Evolutionary conservation across 2,329 filamentous ascomycete species (phyloP).

Genomic region (Fusarium illudens): DNA sequence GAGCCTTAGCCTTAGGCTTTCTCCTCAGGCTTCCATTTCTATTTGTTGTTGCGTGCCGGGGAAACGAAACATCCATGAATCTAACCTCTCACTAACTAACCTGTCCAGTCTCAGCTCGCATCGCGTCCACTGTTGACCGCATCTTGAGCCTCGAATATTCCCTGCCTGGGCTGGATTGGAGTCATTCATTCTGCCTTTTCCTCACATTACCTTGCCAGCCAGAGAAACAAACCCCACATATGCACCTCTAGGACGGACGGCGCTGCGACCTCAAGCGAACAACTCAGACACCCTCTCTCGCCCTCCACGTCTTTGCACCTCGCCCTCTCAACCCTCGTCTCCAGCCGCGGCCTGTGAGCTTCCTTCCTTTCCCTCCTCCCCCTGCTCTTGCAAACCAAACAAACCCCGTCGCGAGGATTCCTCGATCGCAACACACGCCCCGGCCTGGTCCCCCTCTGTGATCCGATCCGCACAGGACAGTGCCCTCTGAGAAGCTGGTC

Average conservation of each 20-base stretch:
- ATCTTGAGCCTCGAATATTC: slow-evolving; percentile 23
- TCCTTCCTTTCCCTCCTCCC: slow-evolving; percentile 7
- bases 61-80: slow-evolving; percentile 21
- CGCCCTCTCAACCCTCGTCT: slow-evolving; percentile 21
- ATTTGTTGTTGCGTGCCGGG: slow-evolving; percentile 17
- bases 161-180: slow-evolving; percentile 11
- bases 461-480: neutral
- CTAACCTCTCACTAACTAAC: slow-evolving; percentile 14
- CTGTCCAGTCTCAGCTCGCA: slow-evolving; percentile 6
- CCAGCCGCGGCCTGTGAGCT: slow-evolving; percentile 7
- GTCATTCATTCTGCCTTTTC: slow-evolving; percentile 8
- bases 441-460: slow-evolving; percentile 8
- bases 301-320: slow-evolving; percentile 23
- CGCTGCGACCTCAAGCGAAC: slow-evolving; percentile 42
- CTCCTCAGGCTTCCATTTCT: slow-evolving; percentile 12
- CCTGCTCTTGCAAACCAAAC: slow-evolving; percentile 13
- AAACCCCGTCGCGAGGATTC: slow-evolving; percentile 20
- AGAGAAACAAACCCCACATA: slow-evolving; percentile 52
- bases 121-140: slow-evolving; percentile 16
- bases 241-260: slow-evolving; percentile 36
- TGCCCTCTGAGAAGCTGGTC: neutral
- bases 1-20: slow-evolving; percentile 13
- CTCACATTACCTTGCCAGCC: slow-evolving; percentile 34
- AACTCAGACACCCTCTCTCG: slow-evolving; percentile 45
- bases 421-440: slow-evolving; percentile 25